phyloP scores from a whole-genome alignment of 2,329 filamentous ascomycete species.

The Colletotrichum brevisporum region DNA sequence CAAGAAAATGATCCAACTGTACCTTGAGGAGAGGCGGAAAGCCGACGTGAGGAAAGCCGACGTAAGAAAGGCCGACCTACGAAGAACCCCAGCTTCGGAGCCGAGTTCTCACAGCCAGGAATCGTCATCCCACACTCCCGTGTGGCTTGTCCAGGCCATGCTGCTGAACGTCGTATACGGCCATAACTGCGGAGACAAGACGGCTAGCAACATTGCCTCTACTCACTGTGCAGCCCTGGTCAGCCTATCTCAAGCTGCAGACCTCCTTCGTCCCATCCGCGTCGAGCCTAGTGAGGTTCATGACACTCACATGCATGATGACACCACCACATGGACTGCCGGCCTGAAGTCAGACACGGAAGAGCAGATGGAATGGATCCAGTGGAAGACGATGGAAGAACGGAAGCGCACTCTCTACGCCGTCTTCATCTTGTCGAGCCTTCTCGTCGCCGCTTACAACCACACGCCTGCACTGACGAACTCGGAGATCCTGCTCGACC shows the following conservation, averaged over 20 bases:
- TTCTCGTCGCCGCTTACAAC: constrained; percentile 93
- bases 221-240: constrained; percentile 93
- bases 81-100: constrained; percentile 64
- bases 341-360: constrained; percentile 61
- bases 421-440: constrained; percentile 91
- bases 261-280: constrained; percentile 69
- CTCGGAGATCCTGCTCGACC: constrained; percentile 89
- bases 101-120: constrained; percentile 66
- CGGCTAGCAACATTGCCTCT: constrained; percentile 89
- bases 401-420: constrained; percentile 93
- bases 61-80: constrained; percentile 70
- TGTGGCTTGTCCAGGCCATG: constrained; percentile 98
- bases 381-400: constrained; percentile 91
- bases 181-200: constrained; percentile 93
- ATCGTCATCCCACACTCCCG: constrained; percentile 79
- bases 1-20: constrained; percentile 95
- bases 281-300: constrained; percentile 61
- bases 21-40: constrained; percentile 91
- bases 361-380: constrained; percentile 84
- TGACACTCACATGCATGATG: constrained; percentile 72
- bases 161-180: constrained; percentile 95
- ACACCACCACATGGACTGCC: constrained; percentile 63
- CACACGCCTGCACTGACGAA: constrained; percentile 92
- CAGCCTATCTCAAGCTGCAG: constrained; percentile 90
- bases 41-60: constrained; percentile 81